Base-by-base conservation (phyloP, 805 yeast genomes). In the Komagataella pseudopastoris region DNA sequence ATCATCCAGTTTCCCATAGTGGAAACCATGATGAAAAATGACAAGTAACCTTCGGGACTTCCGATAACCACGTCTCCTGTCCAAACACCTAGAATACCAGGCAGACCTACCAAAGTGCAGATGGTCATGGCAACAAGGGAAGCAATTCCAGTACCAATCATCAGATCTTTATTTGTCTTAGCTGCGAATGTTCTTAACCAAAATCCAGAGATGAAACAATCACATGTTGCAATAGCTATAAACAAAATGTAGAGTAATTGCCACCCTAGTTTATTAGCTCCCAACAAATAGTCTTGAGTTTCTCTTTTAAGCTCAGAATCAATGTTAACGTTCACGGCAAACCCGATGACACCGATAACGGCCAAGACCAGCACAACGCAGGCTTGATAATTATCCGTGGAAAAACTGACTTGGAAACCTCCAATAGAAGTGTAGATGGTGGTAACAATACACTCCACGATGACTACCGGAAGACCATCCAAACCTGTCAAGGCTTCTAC, bases 131-230 rank as follows among this genome's bases (percentile, higher is more conserved):
- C 70, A 20, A 85, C 75, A 52, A 85, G 63, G 0, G 90, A 76
- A 0, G 96, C 96, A 54, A 90, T 69, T 3, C 82, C 72, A 51
- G 89, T 78, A 23, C 93, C 95, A 56, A 87, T 76, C 64, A 76
- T 64, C 59, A 90, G 73, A 61, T 89, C 96, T 56, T 72, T 77
- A 66, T 89, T 80, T 6, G 88, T 70, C 56, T 78, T 79, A 6
- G 96, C 83, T 5, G 98, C 96, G 71, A 90, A 90, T 0, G 98
- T 87, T 61, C 98, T 75, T 54, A 90, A 70, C 98, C 98, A 90
- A 64, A 90, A 89, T 0, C 96, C 96, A 36, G 95, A 78, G 74
- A 90, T 70, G 67, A 90, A 90, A 63, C 90, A 80, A 63, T 88
- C 96, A 60, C 90, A 90, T 39, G 96, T 86, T 52, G 88, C 76